phyloP scores from a whole-genome alignment of 2,329 filamentous ascomycete species.

The Stromatinia cepivora region DNA sequence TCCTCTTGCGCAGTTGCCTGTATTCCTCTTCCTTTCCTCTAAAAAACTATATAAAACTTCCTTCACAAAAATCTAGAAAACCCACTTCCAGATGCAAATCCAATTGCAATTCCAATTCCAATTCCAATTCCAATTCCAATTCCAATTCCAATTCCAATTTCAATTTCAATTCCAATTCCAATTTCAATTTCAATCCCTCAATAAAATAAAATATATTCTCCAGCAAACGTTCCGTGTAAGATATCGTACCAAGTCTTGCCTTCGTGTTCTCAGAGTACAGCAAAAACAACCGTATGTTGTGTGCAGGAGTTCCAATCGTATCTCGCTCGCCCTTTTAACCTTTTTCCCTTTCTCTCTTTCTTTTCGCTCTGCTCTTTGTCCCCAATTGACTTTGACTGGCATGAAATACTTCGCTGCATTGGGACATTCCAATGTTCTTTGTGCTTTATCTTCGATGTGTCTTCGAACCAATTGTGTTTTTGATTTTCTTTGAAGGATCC shows the following conservation, averaged over 20 bases:
- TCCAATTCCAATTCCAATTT: no score
- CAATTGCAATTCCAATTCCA: no score
- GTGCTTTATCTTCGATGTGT: not conserved
- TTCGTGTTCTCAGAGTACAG: not conserved
- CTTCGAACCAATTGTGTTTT: not conserved
- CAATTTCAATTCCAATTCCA: no score
- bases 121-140: no score
- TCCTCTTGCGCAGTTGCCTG: not conserved
- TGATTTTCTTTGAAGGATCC: not conserved
- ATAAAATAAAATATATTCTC: not conserved
- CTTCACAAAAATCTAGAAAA: no score
- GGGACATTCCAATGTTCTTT: not conserved
- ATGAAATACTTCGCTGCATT: conserved; percentile 4
- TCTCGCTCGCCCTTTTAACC: not conserved
- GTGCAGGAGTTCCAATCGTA: not conserved
- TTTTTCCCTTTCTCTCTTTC: not conserved
- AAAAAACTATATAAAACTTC: no score
- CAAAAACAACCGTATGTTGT: not conserved
- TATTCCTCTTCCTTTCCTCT: not conserved
- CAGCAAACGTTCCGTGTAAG: not conserved
- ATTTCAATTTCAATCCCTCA: no score
- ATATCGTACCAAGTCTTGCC: not conserved
- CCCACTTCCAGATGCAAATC: no score
- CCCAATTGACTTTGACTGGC: not conserved
- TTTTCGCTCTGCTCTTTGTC: conserved; percentile 5